Evolutionary conservation across 306 rosid genomes (phyloP).

Genomic region (Ormosia emarginata): DNA sequence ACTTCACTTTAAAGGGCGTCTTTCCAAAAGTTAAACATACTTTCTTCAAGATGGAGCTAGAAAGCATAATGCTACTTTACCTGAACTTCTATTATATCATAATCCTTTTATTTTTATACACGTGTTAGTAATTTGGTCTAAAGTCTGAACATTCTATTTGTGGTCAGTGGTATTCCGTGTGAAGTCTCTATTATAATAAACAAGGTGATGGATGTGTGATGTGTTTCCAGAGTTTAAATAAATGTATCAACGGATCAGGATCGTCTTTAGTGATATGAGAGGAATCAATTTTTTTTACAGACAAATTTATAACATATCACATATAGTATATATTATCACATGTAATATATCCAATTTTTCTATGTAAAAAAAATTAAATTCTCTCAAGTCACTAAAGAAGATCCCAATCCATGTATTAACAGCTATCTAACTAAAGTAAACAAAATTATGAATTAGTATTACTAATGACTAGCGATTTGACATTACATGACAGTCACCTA

Average conservation of each 20-base stretch:
- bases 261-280: too few species aligned
- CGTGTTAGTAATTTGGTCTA: slow-evolving; percentile 27
- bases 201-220: background rate
- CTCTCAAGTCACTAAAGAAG: too few species aligned
- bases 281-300: too few species aligned
- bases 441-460: background rate
- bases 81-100: background rate
- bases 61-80: slow-evolving; percentile 7
- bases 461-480: background rate
- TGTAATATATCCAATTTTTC: too few species aligned
- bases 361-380: too few species aligned
- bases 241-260: background rate
- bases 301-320: too few species aligned
- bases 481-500: too few species aligned
- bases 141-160: background rate
- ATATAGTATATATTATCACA: too few species aligned
- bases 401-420: background rate
- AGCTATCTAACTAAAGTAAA: background rate
- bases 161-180: background rate
- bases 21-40: slow-evolving; percentile 15
- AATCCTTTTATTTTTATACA: background rate
- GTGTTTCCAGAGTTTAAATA: background rate
- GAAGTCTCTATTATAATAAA: background rate
- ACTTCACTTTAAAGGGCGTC: too few species aligned
- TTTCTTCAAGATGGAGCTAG: slow-evolving; percentile 8